These are phyloP conservation scores for Sphagnurus paluster DNA, from an alignment of 1,284 basidiomycete genomes.

Conservation along the genomic window DNA sequence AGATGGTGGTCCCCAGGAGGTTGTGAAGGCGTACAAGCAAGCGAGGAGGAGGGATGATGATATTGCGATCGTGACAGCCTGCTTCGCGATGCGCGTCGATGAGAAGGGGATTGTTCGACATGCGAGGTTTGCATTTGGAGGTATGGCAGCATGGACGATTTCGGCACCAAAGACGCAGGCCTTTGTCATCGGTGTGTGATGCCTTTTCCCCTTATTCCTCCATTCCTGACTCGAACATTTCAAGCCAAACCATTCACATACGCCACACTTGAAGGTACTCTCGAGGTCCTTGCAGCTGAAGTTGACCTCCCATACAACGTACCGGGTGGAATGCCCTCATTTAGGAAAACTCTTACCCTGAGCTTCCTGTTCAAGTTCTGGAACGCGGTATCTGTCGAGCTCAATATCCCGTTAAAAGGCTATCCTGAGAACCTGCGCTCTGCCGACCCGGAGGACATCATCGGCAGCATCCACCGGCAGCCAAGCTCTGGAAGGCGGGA, in stretches of 20 bases:
- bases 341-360: constrained; percentile 16
- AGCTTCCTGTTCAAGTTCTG: constrained; percentile 19
- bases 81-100: constrained; percentile 14
- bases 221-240: not conserved
- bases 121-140: constrained; percentile 17
- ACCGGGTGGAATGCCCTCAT: constrained; percentile 18
- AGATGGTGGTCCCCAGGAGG: constrained; percentile 14
- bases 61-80: constrained; percentile 16
- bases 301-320: constrained; percentile 16
- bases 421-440: not conserved
- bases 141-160: constrained; percentile 17
- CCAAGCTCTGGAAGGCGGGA: constrained; percentile 9
- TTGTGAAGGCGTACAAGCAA: constrained; percentile 17
- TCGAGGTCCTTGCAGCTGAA: constrained; percentile 13
- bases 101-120: constrained; percentile 9
- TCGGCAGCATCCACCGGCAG: constrained; percentile 12
- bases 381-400: constrained; percentile 15
- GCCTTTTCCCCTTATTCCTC: not conserved
- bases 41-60: constrained; percentile 18
- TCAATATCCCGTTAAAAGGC: constrained; percentile 10
- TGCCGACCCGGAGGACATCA: constrained; percentile 8
- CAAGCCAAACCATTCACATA: constrained; percentile 14
- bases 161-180: constrained; percentile 14
- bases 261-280: constrained; percentile 8
- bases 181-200: constrained; percentile 12